A percentile compares a stretch with the other conserved stretches of the same genome.
phyloP scores from a whole-genome alignment of 441 rosid genomes.

The Geranium incanum region DNA sequence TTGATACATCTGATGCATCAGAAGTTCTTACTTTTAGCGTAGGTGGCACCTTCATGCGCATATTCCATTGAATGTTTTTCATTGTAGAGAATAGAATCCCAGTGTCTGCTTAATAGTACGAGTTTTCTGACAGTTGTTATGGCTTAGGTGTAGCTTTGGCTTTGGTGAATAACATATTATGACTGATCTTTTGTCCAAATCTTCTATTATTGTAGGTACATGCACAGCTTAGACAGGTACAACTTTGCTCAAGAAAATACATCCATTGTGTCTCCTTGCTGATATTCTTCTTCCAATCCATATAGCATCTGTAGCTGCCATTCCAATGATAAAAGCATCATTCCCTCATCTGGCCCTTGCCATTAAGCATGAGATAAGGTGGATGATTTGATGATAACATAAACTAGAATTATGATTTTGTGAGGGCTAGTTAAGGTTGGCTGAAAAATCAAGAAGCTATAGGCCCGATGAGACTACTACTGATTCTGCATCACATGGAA shows the following conservation, averaged over 20 bases:
- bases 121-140: conserved; percentile 6
- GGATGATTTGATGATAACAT: background rate
- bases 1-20: background rate
- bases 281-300: background rate
- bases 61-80: background rate
- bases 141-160: background rate
- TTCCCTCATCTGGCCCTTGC: background rate
- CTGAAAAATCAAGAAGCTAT: background rate
- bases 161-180: background rate
- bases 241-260: conserved; percentile 4
- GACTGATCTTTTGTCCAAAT: background rate
- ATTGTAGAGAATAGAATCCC: background rate
- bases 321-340: background rate
- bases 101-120: background rate
- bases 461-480: background rate
- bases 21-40: background rate
- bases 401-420: background rate
- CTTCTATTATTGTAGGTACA: conserved; percentile 3
- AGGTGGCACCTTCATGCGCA: background rate
- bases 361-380: background rate
- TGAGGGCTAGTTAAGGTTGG: conserved; percentile 2
- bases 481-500: background rate
- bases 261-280: background rate
- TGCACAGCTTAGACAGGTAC: conserved; percentile 1
- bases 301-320: background rate